Conservation (phyloP, 306 rosid genomes). For the Gynostemma pentaphyllum region DNA sequence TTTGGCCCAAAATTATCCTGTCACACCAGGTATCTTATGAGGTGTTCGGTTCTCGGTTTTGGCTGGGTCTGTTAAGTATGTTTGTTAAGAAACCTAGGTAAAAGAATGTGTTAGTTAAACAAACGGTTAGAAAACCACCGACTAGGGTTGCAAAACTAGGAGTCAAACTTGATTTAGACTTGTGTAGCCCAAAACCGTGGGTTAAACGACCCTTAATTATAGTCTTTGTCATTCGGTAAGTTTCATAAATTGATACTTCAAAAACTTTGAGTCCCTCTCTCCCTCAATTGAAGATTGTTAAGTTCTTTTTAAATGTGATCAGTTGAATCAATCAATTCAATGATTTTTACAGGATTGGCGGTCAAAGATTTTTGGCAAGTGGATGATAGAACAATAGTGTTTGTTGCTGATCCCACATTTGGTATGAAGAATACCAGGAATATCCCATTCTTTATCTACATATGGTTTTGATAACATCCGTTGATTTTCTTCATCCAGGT, state of each 20-base stretch:
- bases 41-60: too few species aligned
- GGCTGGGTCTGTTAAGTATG: too few species aligned
- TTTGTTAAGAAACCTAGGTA: too few species aligned
- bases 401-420: conserved; percentile 97
- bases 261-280: background rate
- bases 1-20: conserved; percentile 92
- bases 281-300: background rate
- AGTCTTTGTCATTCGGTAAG: background rate
- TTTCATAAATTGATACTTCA: background rate
- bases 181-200: too few species aligned
- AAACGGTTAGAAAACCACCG: too few species aligned
- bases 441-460: background rate
- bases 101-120: too few species aligned
- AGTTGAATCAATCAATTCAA: background rate
- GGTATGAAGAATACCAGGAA: conserved; percentile 31
- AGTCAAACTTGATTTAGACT: too few species aligned
- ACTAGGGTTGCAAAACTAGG: too few species aligned
- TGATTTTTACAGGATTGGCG: conserved; percentile 60
- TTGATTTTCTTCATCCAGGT: conserved; percentile 37
- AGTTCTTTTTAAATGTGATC: background rate
- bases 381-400: conserved; percentile 92
- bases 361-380: conserved; percentile 89
- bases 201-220: too few species aligned
- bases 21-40: conserved; percentile 56
- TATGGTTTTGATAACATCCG: conserved; percentile 7